Percentiles rank a stretch among this genome's conserved stretches.
These are phyloP conservation scores for Fomitopsis palustris DNA, from an alignment of 1,284 basidiomycete species.

Conservation along the genomic window DNA sequence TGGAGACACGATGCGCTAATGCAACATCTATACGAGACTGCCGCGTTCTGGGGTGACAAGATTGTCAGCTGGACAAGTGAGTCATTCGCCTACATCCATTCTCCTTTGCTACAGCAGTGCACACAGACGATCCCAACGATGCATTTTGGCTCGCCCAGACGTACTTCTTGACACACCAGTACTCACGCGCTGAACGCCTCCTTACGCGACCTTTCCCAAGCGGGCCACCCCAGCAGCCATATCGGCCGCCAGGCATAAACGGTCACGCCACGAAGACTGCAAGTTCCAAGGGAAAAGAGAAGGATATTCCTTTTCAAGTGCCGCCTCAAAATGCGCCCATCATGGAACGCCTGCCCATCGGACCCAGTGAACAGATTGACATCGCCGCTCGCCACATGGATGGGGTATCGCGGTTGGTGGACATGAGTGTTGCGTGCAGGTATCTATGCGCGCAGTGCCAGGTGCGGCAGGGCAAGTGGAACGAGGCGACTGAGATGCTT, in stretches of 20 bases:
- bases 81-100: slow-evolving; percentile 30
- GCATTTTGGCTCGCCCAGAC: slow-evolving; percentile 99
- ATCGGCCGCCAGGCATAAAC: slow-evolving; percentile 35
- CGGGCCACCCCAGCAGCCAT: slow-evolving; percentile 38
- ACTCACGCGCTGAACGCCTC: slow-evolving; percentile 89
- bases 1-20: slow-evolving; percentile 98
- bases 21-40: slow-evolving; percentile 97
- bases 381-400: slow-evolving; percentile 58
- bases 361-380: slow-evolving; percentile 61
- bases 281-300: slow-evolving; percentile 53
- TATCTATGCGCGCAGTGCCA: slow-evolving; percentile 95
- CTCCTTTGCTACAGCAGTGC: background rate
- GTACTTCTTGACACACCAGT: slow-evolving; percentile 94
- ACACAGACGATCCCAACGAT: slow-evolving; percentile 88
- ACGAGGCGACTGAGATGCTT: slow-evolving; percentile 90
- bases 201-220: slow-evolving; percentile 79
- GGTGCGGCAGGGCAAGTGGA: slow-evolving; percentile 91
- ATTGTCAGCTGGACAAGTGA: slow-evolving; percentile 90
- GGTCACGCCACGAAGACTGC: slow-evolving; percentile 33
- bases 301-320: slow-evolving; percentile 42
- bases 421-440: slow-evolving; percentile 89
- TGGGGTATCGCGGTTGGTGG: slow-evolving; percentile 74
- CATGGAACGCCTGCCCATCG: slow-evolving; percentile 61
- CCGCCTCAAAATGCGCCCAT: slow-evolving; percentile 21
- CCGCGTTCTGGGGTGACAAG: slow-evolving; percentile 98